A percentile compares a stretch with the other conserved stretches of the same genome.
phyloP scores from a whole-genome alignment of 2,329 filamentous ascomycete species.

The Neopestalotiopsis clavispora region DNA sequence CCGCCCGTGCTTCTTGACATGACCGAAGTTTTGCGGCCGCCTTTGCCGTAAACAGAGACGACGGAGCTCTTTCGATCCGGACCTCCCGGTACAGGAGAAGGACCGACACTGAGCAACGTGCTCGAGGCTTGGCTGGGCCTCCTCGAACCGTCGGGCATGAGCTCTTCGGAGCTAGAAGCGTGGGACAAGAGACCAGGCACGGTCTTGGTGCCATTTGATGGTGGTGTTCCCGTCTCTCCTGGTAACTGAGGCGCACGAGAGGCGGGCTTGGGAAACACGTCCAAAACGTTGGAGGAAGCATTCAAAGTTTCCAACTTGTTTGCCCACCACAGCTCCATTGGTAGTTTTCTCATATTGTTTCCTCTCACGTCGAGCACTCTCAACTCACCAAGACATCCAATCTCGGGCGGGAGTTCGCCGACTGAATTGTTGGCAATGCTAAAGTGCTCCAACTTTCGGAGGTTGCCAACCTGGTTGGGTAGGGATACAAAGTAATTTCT shows the following conservation, averaged over 20 bases:
- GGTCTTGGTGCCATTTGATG: constrained; percentile 44
- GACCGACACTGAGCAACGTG: constrained; percentile 75
- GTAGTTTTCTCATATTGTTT: constrained; percentile 89
- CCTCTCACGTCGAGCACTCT: constrained; percentile 86
- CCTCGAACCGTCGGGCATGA: constrained; percentile 62
- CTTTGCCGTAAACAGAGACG: constrained; percentile 78
- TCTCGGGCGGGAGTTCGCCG: constrained; percentile 81
- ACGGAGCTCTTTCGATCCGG: constrained; percentile 80
- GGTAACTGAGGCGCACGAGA: constrained; percentile 70
- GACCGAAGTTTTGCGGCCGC: constrained; percentile 83
- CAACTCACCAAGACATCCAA: constrained; percentile 85
- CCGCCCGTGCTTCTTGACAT: constrained; percentile 66
- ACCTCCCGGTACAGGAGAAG: constrained; percentile 67
- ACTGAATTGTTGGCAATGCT: constrained; percentile 93
- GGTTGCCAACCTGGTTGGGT: constrained; percentile 81
- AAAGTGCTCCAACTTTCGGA: constrained; percentile 85
- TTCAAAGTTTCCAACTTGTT: constrained; percentile 90
- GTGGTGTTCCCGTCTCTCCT: constrained; percentile 47
- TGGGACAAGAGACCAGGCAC: constrained; percentile 55
- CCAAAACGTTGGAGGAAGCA: constrained; percentile 91
- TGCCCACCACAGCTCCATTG: constrained; percentile 95
- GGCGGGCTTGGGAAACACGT: constrained; percentile 86
- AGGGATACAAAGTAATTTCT: constrained; percentile 95
- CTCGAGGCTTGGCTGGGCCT: constrained; percentile 86
- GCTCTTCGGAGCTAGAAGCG: constrained; percentile 78